Base-by-base conservation (phyloP, 202 grass and related monocot genomes). In the Hordeum pubiflorum region DNA sequence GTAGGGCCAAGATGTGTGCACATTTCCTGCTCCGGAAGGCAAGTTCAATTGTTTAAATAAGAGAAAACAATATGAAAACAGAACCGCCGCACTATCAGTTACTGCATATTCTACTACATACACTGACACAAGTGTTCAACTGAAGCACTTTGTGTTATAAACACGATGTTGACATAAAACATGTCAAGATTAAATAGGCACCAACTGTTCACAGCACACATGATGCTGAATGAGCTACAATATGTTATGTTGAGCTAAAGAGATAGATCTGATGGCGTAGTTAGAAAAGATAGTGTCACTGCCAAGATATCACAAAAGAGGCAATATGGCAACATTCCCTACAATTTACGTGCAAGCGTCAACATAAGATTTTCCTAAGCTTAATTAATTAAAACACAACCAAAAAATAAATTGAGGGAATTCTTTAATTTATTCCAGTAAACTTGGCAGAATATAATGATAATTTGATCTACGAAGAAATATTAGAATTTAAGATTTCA, bases 1-100 rank as follows among this genome's bases (percentile, higher is more conserved):
- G 81, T 93, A 98, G 32, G 86, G 86, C 95, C 95, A 98, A 87
- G 29, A 91, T 5, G 43, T 83, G 54, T 52, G 36, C 65, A 91
- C 29, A 43, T 93, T 94, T 63, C 92, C 95, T 98, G 80, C 81
- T 86, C 40, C 61, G 76, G 77, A 82, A 36, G 37, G 41, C 7
- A 83, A 39, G 59, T 36, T 38, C 8, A 61, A 71, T 43, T 77
- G 48, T 64, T 38, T 2, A 61, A 63, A 36, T 77, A 76, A 71
- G 34, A 80, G 43, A 77, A 79, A 71, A 72, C 34, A 55, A 13
- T 9, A 82, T 9, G 33, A 66, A 66, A 65, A 8, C 73, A 67
- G 60, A 82, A 48, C 44, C 48, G 14, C 37, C 18, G 31, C 2
- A 7, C 3, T 31, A 76, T 43, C 33, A 75, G 32, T 43, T 66